Base-by-base conservation (phyloP, 2,329 filamentous ascomycete species). In the Lomentospora prolificans region DNA sequence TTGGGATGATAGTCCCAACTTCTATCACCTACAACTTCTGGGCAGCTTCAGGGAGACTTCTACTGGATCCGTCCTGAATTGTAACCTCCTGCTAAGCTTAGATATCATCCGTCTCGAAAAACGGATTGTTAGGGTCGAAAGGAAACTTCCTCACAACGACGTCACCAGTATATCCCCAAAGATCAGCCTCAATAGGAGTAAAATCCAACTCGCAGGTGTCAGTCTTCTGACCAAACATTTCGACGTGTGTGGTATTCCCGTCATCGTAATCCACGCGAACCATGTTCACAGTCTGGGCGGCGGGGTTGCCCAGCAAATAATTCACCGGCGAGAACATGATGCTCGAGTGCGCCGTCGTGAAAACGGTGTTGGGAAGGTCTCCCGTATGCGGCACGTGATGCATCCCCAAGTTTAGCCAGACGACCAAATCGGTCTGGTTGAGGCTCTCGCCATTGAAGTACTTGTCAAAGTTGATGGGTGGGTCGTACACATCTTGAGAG, bases 321-420 rank as follows among this genome's bases (percentile, higher is more conserved):
- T 75, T 75, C 6, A 70, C 58, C 2, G 72, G 72, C 58, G 67
- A 68, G 55, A 74, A 65, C 44, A 68, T 62, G 39, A 75, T 61
- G 10, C 67, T 67, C 1, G 67, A 69, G 56, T 75, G 71, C 1
- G 72, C 72, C 4, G 70, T 69, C 3, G 69, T 72, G 62, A 73
- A 70, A 51, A 78, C 68, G 0, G 77, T 80, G 57, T 76, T 78
- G 3, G 76, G 77, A 3, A 79, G 60, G 59, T 78, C 75, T 25
- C 54, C 53, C 1, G 60, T 58, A 58, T 58, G 56, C n/a, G 61
- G 58, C 14, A 63, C 59, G 51, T 78, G 75, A 56, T 78, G 74
- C 70, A 73, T 77, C 7, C 75, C 75, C 5, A 78, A 61, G 57
- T 78, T 78, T 51, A 77, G 68, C 66, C 70, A 78, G 3, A 76